These are phyloP conservation scores for Aspergillus eucalypticola DNA, from an alignment of 2,329 filamentous ascomycete species.

Conservation along the genomic window DNA sequence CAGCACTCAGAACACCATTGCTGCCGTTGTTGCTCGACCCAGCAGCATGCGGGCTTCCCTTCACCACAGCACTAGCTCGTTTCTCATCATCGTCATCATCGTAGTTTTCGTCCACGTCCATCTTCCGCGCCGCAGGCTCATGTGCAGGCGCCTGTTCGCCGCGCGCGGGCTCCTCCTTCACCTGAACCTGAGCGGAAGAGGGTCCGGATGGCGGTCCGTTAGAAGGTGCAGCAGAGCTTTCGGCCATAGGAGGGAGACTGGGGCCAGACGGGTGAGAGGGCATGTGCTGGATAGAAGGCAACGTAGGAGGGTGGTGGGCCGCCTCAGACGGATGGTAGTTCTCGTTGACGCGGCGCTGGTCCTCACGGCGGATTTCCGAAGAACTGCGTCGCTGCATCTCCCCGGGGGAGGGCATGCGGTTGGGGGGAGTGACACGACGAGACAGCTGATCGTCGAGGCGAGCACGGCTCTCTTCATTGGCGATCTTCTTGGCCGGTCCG, in stretches of 20 bases:
- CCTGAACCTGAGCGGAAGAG: constrained; percentile 53
- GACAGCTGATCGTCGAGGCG: constrained; percentile 81
- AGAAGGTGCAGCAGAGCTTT: constrained; percentile 42
- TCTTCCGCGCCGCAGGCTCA: constrained; percentile 87
- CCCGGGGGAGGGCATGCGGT: constrained; percentile 63
- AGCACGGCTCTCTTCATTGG: constrained; percentile 83
- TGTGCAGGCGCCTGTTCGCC: constrained; percentile 56
- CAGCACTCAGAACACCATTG: constrained; percentile 29
- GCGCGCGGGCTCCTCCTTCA: constrained; percentile 57
- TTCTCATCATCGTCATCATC: constrained; percentile 91
- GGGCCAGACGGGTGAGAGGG: constrained; percentile 50
- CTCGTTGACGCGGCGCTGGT: constrained; percentile 71
- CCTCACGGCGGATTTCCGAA: constrained; percentile 67
- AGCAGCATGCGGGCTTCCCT: constrained; percentile 39
- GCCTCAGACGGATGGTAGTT: constrained; percentile 90
- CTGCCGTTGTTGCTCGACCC: constrained; percentile 28
- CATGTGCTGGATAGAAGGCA: constrained; percentile 52
- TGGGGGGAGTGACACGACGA: constrained; percentile 66
- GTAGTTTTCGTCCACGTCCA: constrained; percentile 97
- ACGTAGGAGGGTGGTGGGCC: constrained; percentile 75
- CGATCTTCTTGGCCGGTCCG: constrained; percentile 71
- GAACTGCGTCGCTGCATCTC: constrained; percentile 75
- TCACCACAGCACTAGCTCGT: constrained; percentile 37
- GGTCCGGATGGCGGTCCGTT: constrained; percentile 45
- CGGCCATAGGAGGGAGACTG: constrained; percentile 60